A percentile compares a stretch with the other conserved stretches of the same genome.
These are phyloP conservation scores for Isabelozyma pseudorhagii DNA, from an alignment of 805 yeast genomes.

Conservation along the genomic window DNA sequence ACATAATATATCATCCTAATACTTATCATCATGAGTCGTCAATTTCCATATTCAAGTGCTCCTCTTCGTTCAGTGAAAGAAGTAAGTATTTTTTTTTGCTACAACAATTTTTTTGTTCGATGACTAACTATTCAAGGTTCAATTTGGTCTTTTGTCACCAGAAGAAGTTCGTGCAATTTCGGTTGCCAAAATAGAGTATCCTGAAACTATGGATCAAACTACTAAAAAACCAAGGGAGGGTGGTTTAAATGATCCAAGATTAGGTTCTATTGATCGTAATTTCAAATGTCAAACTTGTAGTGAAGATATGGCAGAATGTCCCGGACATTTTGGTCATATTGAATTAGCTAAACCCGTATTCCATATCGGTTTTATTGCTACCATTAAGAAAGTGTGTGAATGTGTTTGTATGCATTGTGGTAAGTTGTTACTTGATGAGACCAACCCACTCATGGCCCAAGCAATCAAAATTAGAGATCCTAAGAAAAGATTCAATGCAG, in stretches of 20 bases:
- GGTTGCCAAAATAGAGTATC: conserved; percentile 96
- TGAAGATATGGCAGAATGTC: conserved; percentile 98
- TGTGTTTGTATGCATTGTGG: conserved; percentile 99
- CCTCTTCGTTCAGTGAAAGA: conserved; percentile 97
- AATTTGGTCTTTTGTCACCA: conserved; percentile 96
- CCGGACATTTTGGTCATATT: conserved; percentile 99
- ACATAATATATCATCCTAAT: neutral
- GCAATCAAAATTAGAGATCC: conserved; percentile 90
- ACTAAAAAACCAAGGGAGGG: conserved; percentile 94
- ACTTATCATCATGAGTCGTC: conserved; percentile 38
- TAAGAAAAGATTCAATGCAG: conserved; percentile 93
- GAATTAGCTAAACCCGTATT: conserved; percentile 98
- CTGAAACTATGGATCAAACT: conserved; percentile 99
- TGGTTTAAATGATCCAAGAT: conserved; percentile 94
- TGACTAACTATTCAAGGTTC: conserved; percentile 48
- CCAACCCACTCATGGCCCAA: conserved; percentile 76
- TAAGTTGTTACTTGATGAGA: conserved; percentile 82
- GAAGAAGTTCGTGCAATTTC: conserved; percentile 95
- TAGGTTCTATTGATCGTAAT: conserved; percentile 96
- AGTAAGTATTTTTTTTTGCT: conserved; percentile 43
- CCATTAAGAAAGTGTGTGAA: conserved; percentile 92
- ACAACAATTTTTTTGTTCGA: neutral
- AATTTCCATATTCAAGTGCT: conserved; percentile 93
- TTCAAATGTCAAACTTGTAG: conserved; percentile 99
- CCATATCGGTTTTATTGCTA: conserved; percentile 94